These are phyloP conservation scores for Afroboletus lepidellus DNA, from an alignment of 1,284 basidiomycete genomes.

Conservation along the genomic window DNA sequence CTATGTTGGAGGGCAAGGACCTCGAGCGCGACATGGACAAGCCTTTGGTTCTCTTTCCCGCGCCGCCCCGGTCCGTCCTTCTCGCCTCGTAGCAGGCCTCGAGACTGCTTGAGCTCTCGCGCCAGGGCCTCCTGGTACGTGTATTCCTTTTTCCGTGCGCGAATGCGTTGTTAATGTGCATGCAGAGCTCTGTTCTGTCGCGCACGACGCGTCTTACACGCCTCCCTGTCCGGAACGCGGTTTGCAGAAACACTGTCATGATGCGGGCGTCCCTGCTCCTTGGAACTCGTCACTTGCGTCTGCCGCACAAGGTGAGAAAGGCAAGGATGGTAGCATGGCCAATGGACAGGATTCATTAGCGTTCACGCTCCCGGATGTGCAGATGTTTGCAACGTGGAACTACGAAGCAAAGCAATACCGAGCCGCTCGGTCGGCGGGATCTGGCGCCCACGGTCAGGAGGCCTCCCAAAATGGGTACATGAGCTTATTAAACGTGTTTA, in stretches of 20 bases:
- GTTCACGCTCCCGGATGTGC: slow-evolving; percentile 58
- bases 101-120: slow-evolving; percentile 59
- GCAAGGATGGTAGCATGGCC: slow-evolving; percentile 17
- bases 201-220: slow-evolving; percentile 64
- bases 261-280: slow-evolving; percentile 1
- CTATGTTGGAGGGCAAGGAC: slow-evolving; percentile 32
- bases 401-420: slow-evolving; percentile 63
- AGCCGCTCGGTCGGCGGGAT: slow-evolving; percentile 40
- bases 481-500: neutral
- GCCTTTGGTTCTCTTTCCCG: slow-evolving; percentile 50
- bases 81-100: slow-evolving; percentile 33
- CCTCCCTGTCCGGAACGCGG: slow-evolving; percentile 34
- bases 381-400: slow-evolving; percentile 73
- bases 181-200: slow-evolving; percentile 42
- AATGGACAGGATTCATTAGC: slow-evolving; percentile 6
- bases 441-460: slow-evolving; percentile 18
- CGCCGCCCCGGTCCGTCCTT: slow-evolving; percentile 44
- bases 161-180: neutral
- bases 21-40: slow-evolving; percentile 37
- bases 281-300: slow-evolving; percentile 15
- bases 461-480: slow-evolving; percentile 24
- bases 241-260: neutral
- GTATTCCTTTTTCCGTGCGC: neutral
- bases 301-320: slow-evolving; percentile 20
- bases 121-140: slow-evolving; percentile 62